Percentiles rank a stretch among this genome's conserved stretches.
Evolutionary conservation across 2,329 filamentous ascomycete species (phyloP).

Genomic region (Sporothrix phasma): DNA sequence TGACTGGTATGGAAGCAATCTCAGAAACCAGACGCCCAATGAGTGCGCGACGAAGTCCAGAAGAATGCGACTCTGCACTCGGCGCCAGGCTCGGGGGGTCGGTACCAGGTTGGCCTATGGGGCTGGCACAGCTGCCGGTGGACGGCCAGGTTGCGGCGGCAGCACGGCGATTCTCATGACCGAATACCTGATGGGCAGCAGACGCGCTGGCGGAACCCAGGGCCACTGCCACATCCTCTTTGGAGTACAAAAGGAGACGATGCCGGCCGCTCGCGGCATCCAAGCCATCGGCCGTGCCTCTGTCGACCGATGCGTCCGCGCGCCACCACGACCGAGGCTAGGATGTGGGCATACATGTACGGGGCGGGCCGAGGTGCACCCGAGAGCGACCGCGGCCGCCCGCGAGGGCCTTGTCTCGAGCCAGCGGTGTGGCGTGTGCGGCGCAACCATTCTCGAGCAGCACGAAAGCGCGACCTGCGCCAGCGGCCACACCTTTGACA

Average conservation of each 20-base stretch:
- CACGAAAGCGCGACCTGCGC: slow-evolving; percentile 21
- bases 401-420: slow-evolving; percentile 21
- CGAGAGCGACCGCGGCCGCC: slow-evolving; percentile 9
- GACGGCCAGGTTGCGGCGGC: slow-evolving; percentile 23
- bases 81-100: no score
- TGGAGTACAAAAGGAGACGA: slow-evolving; percentile 20
- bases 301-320: neutral
- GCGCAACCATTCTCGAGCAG: slow-evolving; percentile 18
- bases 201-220: slow-evolving; percentile 32
- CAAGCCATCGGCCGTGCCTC: no score
- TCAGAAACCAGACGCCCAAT: slow-evolving; percentile 17
- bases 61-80: no score
- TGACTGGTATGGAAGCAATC: slow-evolving; percentile 45
- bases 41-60: slow-evolving; percentile 34
- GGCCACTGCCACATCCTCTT: slow-evolving; percentile 31
- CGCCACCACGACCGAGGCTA: slow-evolving; percentile 34
- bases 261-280: no score
- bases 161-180: slow-evolving; percentile 42
- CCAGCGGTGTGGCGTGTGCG: slow-evolving; percentile 41
- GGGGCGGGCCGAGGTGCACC: slow-evolving; percentile 39
- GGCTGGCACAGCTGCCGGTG: slow-evolving; percentile 41
- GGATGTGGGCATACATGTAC: slow-evolving; percentile 51
- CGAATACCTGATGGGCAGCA: slow-evolving; percentile 39
- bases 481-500: slow-evolving; percentile 35
- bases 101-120: slow-evolving; percentile 41